Conservation (phyloP, 768 basidiomycete species). For the Auricularia sp. region DNA sequence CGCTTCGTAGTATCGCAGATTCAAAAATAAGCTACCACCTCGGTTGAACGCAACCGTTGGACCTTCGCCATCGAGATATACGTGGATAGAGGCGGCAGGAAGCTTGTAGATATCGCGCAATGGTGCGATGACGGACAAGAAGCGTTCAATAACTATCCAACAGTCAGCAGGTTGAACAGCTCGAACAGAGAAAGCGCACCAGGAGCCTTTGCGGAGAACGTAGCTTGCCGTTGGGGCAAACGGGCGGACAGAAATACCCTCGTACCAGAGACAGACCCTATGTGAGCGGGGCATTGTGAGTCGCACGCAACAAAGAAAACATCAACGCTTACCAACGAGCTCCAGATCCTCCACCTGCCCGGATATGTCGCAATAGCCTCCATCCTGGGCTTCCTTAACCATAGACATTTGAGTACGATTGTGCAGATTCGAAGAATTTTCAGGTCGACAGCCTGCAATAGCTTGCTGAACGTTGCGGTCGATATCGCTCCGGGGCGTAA, state of each 20-base stretch:
- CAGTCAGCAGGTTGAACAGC: not conserved
- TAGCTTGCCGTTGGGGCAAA: not conserved
- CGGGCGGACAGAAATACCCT: slow-evolving; percentile 45
- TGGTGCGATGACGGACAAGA: slow-evolving; percentile 57
- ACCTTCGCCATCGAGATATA: slow-evolving; percentile 78
- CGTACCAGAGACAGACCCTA: slow-evolving; percentile 51
- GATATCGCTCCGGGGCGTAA: slow-evolving; percentile 33
- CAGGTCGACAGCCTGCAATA: slow-evolving; percentile 25
- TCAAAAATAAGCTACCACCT: slow-evolving; percentile 78
- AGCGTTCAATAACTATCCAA: slow-evolving; percentile 49
- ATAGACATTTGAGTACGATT: slow-evolving; percentile 60
- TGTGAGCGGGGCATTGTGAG: not conserved
- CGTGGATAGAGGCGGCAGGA: slow-evolving; percentile 59
- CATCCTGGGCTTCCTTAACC: slow-evolving; percentile 65
- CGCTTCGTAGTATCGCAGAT: slow-evolving; percentile 71
- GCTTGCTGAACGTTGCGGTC: slow-evolving; percentile 14
- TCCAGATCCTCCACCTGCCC: slow-evolving; percentile 52
- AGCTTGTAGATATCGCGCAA: slow-evolving; percentile 66
- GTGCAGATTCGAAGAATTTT: slow-evolving; percentile 48
- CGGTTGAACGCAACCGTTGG: slow-evolving; percentile 90
- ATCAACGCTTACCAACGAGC: slow-evolving; percentile 39
- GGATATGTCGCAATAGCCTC: slow-evolving; percentile 74
- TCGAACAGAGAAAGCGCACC: not conserved
- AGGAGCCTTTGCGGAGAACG: not conserved
- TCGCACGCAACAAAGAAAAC: not conserved